phyloP scores from a whole-genome alignment of 495 filamentous ascomycete species.

The Daldinia childiae region DNA sequence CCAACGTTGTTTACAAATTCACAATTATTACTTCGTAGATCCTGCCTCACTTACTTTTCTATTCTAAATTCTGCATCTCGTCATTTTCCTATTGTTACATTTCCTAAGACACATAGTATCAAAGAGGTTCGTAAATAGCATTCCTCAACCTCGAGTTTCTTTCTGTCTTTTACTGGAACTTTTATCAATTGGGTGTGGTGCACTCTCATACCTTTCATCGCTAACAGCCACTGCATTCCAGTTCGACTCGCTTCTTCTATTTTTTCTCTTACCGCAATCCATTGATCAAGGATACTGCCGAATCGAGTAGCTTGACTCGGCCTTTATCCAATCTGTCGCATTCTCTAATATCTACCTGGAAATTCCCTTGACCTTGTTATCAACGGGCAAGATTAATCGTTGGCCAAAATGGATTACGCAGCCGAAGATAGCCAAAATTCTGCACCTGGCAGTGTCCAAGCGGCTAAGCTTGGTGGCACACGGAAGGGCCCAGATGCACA shows the following conservation, averaged over 20 bases:
- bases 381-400: constrained; percentile 9
- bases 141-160: constrained; percentile 29
- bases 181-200: constrained; percentile 24
- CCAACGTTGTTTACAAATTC: constrained; percentile 40
- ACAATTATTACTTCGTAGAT: constrained; percentile 22
- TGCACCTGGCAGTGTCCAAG: constrained; percentile 64
- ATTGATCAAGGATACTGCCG: constrained; percentile 14
- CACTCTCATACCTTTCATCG: constrained; percentile 27
- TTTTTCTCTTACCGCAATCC: constrained; percentile 27
- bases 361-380: background rate
- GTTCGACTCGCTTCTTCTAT: constrained; percentile 30
- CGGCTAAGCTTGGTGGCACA: constrained; percentile 67
- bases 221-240: constrained; percentile 43
- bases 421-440: constrained; percentile 80
- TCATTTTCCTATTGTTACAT: constrained; percentile 7
- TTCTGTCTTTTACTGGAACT: constrained; percentile 31
- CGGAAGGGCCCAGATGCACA: constrained; percentile 69
- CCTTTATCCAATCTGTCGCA: constrained; percentile 17
- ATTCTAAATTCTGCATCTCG: constrained; percentile 7
- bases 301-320: constrained; percentile 27
- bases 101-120: constrained; percentile 21
- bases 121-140: constrained; percentile 44
- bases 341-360: constrained; percentile 18
- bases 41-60: constrained; percentile 19
- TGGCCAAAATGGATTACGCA: constrained; percentile 66